These are phyloP conservation scores for Canna indica DNA, from an alignment of 176 grass and related monocot species.

Conservation along the genomic window DNA sequence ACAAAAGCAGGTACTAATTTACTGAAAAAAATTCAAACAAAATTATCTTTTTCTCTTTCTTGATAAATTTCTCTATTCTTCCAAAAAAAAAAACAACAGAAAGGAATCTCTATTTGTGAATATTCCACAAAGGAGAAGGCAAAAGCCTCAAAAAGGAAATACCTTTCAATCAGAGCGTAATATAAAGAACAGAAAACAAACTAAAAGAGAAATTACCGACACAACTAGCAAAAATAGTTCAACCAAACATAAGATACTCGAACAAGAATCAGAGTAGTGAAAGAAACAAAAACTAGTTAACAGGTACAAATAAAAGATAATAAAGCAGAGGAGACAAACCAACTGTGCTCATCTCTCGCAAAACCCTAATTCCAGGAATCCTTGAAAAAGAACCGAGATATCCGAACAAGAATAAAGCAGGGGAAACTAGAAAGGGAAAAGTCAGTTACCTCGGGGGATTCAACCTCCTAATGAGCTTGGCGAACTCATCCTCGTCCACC, in stretches of 20 bases:
- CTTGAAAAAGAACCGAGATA: neutral
- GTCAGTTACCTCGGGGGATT: conserved; percentile 1
- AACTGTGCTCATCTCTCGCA: neutral
- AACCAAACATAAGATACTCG: neutral
- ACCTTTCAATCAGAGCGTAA: too few species aligned
- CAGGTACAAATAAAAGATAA: too few species aligned
- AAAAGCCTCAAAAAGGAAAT: neutral
- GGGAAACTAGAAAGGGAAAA: neutral
- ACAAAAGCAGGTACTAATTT: neutral
- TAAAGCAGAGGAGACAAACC: too few species aligned
- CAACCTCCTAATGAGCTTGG: conserved; percentile 6
- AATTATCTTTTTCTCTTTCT: too few species aligned
- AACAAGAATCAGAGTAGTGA: neutral
- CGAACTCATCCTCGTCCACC: conserved; percentile 9
- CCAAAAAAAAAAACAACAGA: neutral
- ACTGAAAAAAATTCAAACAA: neutral
- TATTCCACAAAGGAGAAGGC: neutral
- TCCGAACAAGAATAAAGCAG: neutral
- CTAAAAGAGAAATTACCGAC: too few species aligned
- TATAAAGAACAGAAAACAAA: too few species aligned
- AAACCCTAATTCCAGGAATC: neutral
- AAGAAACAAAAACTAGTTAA: too few species aligned
- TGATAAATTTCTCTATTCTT: too few species aligned
- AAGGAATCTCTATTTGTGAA: neutral
- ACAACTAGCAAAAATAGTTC: too few species aligned